phyloP scores from a whole-genome alignment of 73 alveolate species.

The Paramecium biaurelia region DNA sequence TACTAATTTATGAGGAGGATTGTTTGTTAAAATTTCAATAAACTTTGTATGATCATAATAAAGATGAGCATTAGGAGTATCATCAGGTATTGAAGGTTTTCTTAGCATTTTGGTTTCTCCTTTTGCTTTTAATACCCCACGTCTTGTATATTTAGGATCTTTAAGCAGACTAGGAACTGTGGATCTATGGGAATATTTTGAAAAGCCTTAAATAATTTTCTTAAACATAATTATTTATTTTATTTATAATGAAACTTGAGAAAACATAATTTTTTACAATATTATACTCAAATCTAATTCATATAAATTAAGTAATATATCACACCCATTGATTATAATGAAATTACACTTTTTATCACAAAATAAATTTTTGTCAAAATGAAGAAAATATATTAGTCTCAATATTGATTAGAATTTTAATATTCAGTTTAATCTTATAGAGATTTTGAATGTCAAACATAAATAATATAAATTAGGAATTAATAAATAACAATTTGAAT shows the following conservation, averaged over 20 bases:
- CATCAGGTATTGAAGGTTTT: slow-evolving; percentile 3
- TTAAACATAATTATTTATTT: not conserved
- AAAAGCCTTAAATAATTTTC: slow-evolving; percentile 25
- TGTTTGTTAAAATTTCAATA: not conserved
- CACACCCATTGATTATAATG: too few species aligned
- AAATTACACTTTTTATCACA: too few species aligned
- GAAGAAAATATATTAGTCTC: too few species aligned
- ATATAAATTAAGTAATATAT: too few species aligned
- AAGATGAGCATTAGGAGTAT: slow-evolving; percentile 36
- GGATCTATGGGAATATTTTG: not conserved
- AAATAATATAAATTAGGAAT: too few species aligned
- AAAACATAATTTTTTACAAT: too few species aligned
- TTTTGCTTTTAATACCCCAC: not conserved
- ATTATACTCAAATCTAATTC: too few species aligned
- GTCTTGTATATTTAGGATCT: slow-evolving; percentile 3
- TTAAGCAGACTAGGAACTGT: slow-evolving; percentile 5
- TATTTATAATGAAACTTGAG: not conserved
- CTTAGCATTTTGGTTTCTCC: not conserved
- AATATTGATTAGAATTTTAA: too few species aligned
- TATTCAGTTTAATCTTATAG: too few species aligned
- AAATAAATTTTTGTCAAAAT: too few species aligned
- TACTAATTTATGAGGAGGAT: not conserved
- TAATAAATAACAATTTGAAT: too few species aligned
- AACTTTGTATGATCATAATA: not conserved
- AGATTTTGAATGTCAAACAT: too few species aligned